Evolutionary conservation across 805 yeast genomes (phyloP), one percentile per base, ranked within the genome.

Genomic region (Yarrowia sp.): DNA sequence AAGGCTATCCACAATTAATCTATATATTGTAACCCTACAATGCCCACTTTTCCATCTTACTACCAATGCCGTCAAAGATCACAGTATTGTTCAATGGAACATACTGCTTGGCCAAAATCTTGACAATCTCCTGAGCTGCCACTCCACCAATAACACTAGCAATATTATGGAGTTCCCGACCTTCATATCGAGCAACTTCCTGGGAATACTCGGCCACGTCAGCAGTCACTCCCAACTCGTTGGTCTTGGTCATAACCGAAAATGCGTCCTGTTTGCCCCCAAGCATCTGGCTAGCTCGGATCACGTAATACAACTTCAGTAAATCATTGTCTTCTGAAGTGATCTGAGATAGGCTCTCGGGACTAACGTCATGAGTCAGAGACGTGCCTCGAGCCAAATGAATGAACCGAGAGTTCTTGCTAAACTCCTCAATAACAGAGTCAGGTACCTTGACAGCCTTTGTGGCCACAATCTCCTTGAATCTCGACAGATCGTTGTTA

Each of bases 81-180:
- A 87, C 77, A 9, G 86, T 76, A 69, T 90, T 89, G 68, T 87
- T 86, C 46, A 91, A 70, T 0, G 98, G 96, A 5, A 87, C 80
- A 69, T 90, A 92, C 74, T 93, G 98, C 38, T 83, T 82, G 1
- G 96, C 90, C 24, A 89, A 69, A 3, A 83, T 67, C 75, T 95
- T 93, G 61, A 90, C 79, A 4, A 83, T 85, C 72, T 93, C 99
- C 72, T 93, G 97, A 3, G 91, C 87, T 0, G 85, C 92, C 12
- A 92, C 78, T 0, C 97, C 98, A 1, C 97, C 98, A 68, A 90
- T 77, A 3, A 90, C 74, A 4, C 96, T 80, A 21, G 87, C 77
- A 16, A 84, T 80, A 69, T 88, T 87, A 67, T 84, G 86, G 14
- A 84, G 59, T 67, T 83, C 85, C 0, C 69, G 66, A 3, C 83